Percentiles rank a stretch among this genome's conserved stretches.
Evolutionary conservation across 1,284 basidiomycete species (phyloP).

Genomic region (Schizopora paradoxa): DNA sequence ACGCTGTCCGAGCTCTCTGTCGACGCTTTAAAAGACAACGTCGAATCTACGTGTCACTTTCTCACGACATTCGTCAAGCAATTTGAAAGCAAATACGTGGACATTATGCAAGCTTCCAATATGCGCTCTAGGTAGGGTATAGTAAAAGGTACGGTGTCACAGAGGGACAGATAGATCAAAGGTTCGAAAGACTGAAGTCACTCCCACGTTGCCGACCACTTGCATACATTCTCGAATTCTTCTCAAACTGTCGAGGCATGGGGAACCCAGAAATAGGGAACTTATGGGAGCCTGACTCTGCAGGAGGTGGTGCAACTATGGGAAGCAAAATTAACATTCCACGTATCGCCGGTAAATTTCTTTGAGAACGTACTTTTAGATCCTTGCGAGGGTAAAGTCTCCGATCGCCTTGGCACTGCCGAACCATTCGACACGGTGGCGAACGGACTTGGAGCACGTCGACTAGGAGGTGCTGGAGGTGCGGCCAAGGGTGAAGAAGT

Average conservation of each 20-base stretch:
- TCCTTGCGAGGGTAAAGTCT: conserved; percentile 24
- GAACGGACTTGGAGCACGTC: conserved; percentile 20
- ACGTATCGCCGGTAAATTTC: conserved; percentile 8
- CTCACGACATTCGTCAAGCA: background rate
- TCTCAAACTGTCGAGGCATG: conserved; percentile 60
- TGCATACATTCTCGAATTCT: conserved; percentile 46
- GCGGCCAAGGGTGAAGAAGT: conserved; percentile 7
- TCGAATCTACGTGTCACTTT: conserved; percentile 24
- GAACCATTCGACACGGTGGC: conserved; percentile 17
- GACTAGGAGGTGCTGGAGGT: conserved; percentile 22
- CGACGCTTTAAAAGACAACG: conserved; percentile 1
- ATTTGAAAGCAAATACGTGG: background rate
- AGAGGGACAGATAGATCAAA: conserved; percentile 36
- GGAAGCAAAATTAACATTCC: conserved; percentile 12
- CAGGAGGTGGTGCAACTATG: conserved; percentile 70
- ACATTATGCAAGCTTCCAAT: background rate
- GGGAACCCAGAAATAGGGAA: conserved; percentile 73
- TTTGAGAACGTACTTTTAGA: conserved; percentile 47
- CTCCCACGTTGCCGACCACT: conserved; percentile 63
- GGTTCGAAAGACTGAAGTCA: conserved; percentile 54
- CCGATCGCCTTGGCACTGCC: conserved; percentile 15
- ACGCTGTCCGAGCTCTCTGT: background rate
- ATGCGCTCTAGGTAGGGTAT: no score
- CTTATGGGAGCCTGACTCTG: conserved; percentile 58
- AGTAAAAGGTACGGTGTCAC: no score